A percentile compares a stretch with the other conserved stretches of the same genome.
Conservation (phyloP, 305 asterid genomes). For the Rubia tinctorum region DNA sequence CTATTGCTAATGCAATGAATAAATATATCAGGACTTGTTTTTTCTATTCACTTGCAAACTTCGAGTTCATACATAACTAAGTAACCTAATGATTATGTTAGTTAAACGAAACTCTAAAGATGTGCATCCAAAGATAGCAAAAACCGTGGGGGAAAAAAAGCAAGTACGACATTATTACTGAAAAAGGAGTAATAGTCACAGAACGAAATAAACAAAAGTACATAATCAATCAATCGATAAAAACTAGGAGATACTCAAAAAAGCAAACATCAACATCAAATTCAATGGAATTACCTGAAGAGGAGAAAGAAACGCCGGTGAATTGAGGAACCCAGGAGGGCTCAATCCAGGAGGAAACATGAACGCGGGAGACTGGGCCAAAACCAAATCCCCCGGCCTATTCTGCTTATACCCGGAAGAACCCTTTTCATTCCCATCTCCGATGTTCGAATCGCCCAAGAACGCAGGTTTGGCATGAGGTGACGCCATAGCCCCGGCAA, state of each 20-base stretch:
- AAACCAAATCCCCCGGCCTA: constrained; percentile 63
- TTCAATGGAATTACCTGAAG: constrained; percentile 50
- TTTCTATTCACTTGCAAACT: no score
- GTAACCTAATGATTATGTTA: no score
- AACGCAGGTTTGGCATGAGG: constrained; percentile 43
- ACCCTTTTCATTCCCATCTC: constrained; percentile 27
- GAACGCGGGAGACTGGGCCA: constrained; percentile 65
- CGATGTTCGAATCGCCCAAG: neutral
- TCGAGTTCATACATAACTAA: no score
- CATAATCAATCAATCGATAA: neutral
- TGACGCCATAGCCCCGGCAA: constrained; percentile 91
- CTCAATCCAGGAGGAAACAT: constrained; percentile 67
- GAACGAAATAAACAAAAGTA: neutral
- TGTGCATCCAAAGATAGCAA: neutral
- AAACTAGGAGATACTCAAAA: neutral
- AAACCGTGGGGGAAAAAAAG: neutral
- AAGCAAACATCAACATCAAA: neutral
- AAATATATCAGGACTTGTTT: no score
- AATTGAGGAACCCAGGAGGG: constrained; percentile 80
- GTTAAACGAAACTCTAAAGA: no score
- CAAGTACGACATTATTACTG: neutral
- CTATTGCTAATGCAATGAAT: neutral
- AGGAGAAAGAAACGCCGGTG: constrained; percentile 83
- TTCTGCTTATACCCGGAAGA: constrained; percentile 48
- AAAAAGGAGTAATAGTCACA: neutral